Evolutionary conservation across 108 stramenopile species (phyloP).

Genomic region (Aurantiochytrium sp.): DNA sequence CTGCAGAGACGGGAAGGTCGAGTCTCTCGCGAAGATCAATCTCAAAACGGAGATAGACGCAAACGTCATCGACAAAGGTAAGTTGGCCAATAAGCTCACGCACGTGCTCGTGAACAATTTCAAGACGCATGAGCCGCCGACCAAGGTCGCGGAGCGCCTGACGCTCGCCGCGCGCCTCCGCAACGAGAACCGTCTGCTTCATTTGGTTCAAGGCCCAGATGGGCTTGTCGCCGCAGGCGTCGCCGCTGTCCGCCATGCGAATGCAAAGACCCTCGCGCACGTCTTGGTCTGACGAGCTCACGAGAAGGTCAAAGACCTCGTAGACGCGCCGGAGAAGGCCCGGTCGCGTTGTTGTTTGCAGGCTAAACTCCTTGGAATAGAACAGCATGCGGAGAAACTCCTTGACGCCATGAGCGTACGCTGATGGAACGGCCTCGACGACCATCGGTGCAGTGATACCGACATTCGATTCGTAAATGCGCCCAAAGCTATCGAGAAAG

Average conservation of each 20-base stretch:
- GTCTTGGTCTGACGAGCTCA: background rate
- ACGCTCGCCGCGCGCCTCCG: background rate
- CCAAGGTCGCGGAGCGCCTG: background rate
- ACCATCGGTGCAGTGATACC: no score
- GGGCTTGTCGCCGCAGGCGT: background rate
- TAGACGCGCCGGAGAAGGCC: background rate
- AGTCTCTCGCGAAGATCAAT: background rate
- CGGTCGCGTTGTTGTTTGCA: background rate
- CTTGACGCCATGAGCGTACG: background rate
- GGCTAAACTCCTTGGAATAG: background rate
- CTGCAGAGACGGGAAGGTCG: background rate
- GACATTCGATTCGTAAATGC: no score
- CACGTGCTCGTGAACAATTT: background rate
- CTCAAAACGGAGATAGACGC: background rate
- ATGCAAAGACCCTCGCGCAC: background rate
- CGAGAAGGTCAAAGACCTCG: background rate
- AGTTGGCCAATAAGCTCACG: background rate
- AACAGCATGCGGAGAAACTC: background rate
- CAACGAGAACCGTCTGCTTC: background rate
- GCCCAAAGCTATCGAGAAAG: no score
- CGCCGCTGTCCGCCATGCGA: background rate
- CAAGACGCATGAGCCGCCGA: background rate
- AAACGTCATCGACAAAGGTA: background rate
- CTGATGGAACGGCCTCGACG: background rate
- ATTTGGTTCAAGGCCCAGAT: conserved; percentile 9